A percentile compares a stretch with the other conserved stretches of the same genome.
These are phyloP conservation scores for Aciculosporium take DNA, from an alignment of 2,329 filamentous ascomycete genomes.

Conservation along the genomic window DNA sequence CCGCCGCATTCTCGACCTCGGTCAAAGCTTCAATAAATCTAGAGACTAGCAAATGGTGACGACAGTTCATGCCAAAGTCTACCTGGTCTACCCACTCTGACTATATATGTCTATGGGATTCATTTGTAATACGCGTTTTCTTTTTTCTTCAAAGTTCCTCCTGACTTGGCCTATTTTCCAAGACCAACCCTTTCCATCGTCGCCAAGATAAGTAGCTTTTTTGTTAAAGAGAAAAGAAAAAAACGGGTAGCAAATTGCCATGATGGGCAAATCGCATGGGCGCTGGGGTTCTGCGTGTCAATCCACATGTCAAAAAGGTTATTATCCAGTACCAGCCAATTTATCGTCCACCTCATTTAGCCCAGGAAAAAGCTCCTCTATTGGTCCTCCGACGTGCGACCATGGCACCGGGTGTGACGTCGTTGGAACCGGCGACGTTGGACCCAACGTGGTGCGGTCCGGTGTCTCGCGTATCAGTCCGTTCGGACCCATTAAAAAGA, in stretches of 20 bases:
- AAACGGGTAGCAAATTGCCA: not conserved
- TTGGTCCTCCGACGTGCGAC: conserved; percentile 2
- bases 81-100: not conserved
- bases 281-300: not conserved
- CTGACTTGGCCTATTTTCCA: not conserved
- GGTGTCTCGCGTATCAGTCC: not conserved
- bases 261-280: not conserved
- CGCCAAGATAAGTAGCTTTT: too few species aligned
- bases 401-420: not conserved
- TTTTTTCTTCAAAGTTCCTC: not conserved
- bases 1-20: not conserved
- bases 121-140: not conserved
- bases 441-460: not conserved
- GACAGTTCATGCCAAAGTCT: not conserved
- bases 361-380: conserved; percentile 4
- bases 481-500: not conserved
- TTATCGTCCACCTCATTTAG: not conserved
- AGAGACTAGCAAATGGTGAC: not conserved
- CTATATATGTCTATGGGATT: not conserved
- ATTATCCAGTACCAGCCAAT: not conserved
- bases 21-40: not conserved
- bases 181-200: not conserved
- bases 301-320: not conserved
- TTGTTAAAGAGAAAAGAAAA: not conserved
- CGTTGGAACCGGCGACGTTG: not conserved